Evolutionary conservation across 495 filamentous ascomycete species (phyloP), one percentile per base, ranked within the genome.

Genomic region (Stereocaulon alpinum): DNA sequence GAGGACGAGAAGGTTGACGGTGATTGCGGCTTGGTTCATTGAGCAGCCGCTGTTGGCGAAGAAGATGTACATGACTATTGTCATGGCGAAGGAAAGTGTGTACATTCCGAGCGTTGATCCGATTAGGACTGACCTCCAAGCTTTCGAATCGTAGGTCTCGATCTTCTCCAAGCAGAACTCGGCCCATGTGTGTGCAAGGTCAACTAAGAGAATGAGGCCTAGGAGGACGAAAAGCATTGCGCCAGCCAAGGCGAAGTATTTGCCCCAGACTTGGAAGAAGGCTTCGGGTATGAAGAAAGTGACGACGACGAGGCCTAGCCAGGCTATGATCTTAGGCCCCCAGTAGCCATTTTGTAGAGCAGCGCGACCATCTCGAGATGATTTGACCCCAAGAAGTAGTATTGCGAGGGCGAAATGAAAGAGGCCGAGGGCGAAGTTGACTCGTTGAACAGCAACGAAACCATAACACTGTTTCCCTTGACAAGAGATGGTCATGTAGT

Each of bases 161-260:
- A 98, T 96, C 76, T 93, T 90, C 63, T 85, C 82, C 50, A 97
- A 79, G 70, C 94, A 97, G 67, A 92, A 86, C 70, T 98, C 93
- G 20, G 93, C 93, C 90, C 92, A 97, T n/a, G 87, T 87, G 69
- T 98, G 94, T 6, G 93, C 93, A 57, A 98, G 81, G 61, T 98
- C 93, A 40, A 98, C 92, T 43, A 98, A 76, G 24, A 98, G 82
- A 56, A 97, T 88, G 56, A 98, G 77, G 30, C 93, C 93, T 44
- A 98, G 80, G 3, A 98, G 80, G 11, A 98, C 80, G 80, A 98
- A 98, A 41, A 96, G 78, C 77, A 95, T 93, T 48, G 93, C 93
- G 63, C 88, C 86, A 53, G 88, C 72, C 55, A 95, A 81, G 44
- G 93, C 86, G 65, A 97, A 82, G 71, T 96, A 97, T 72, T 94